These are phyloP conservation scores for Cercospora zeina DNA, from an alignment of 2,329 filamentous ascomycete genomes.

Conservation along the genomic window DNA sequence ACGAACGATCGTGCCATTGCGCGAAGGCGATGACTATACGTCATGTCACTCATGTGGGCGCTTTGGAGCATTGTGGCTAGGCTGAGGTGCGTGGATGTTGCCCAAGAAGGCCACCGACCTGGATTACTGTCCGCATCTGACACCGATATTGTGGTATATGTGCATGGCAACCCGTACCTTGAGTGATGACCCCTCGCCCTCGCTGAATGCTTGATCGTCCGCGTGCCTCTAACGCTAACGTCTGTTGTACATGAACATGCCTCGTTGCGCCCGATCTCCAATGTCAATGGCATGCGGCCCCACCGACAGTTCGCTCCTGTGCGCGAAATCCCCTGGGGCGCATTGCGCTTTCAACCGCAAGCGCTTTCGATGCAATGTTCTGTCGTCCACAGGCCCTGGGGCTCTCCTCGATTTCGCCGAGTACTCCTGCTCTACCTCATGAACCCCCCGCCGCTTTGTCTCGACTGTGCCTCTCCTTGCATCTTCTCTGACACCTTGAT, in stretches of 20 bases:
- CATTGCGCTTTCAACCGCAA: background rate
- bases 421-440: slow-evolving; percentile 25
- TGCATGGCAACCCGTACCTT: slow-evolving; percentile 18
- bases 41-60: background rate
- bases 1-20: background rate
- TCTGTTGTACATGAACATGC: slow-evolving; percentile 10
- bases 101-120: background rate
- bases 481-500: slow-evolving; percentile 97
- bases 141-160: slow-evolving; percentile 21
- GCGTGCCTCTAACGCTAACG: background rate
- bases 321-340: background rate
- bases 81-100: background rate
- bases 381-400: background rate
- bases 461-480: slow-evolving; percentile 77
- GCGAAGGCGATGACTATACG: background rate
- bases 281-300: background rate
- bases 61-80: background rate
- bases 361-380: slow-evolving; percentile 12
- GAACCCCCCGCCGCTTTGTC: slow-evolving; percentile 57
- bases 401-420: background rate
- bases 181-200: background rate
- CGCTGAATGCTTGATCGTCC: background rate
- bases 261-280: background rate
- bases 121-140: slow-evolving; percentile 1
- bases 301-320: background rate